phyloP scores from a whole-genome alignment of 192 early-diverging fungal species.

The Podila epicladia region DNA sequence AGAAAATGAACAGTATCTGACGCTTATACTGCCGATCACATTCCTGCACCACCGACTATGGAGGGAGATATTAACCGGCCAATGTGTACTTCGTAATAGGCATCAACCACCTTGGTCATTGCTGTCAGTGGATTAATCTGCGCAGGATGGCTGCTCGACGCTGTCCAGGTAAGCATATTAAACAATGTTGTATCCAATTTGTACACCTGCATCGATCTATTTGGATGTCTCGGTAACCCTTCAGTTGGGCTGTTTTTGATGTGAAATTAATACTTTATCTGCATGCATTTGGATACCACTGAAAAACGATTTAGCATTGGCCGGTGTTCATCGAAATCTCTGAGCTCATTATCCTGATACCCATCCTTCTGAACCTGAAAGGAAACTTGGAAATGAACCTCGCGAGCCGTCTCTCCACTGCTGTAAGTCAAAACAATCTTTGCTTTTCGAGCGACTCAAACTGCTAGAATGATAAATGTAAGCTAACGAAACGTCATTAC shows the following conservation, averaged over 20 bases:
- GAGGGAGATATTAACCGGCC: no score
- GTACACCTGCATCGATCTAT: no score
- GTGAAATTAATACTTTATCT: neutral
- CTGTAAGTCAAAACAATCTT: constrained; percentile 37
- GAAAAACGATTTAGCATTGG: constrained; percentile 60
- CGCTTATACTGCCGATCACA: no score
- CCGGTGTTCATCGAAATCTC: constrained; percentile 73
- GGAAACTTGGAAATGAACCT: constrained; percentile 95
- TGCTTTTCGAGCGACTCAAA: neutral
- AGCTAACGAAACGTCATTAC: no score
- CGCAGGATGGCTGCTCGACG: constrained; percentile 77
- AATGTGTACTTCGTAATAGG: constrained; percentile 8
- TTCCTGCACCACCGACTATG: no score
- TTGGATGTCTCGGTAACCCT: no score
- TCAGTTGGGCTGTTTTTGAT: no score
- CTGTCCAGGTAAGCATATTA: constrained; percentile 59
- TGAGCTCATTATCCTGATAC: constrained; percentile 86
- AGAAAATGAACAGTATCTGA: no score
- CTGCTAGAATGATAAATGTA: no score
- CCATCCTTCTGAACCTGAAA: constrained; percentile 89
- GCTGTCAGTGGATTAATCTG: constrained; percentile 75
- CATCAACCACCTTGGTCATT: constrained; percentile 65
- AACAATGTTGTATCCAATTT: no score
- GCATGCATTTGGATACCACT: no score
- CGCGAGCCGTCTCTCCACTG: constrained; percentile 86